Base-by-base conservation (phyloP, 139 green algal species). In the Micractinium conductrix region DNA sequence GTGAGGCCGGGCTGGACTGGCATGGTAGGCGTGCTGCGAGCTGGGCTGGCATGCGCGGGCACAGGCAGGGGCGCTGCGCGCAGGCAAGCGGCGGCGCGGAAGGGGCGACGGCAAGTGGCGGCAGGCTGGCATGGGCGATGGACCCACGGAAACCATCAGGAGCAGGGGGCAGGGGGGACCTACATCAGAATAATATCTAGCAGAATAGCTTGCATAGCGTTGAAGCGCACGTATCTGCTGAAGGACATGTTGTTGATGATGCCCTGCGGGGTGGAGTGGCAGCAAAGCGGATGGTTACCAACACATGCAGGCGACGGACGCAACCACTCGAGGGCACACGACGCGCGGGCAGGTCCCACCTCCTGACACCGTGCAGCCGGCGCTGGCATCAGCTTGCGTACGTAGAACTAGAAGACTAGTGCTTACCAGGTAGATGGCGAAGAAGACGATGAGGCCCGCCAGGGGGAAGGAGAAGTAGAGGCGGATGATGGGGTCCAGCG, bases 151-250 rank as follows among this genome's bases (percentile, higher is more conserved):
- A n/a, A n/a, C n/a, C n/a, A n/a, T n/a, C n/a, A n/a, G n/a, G n/a
- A n/a, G n/a, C n/a, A n/a, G n/a, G n/a, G 79, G 58, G 83, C 24
- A 48, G 42, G 40, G 17, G 74, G 67, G 35, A 83, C 88, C 74
- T 81, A 95, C 89, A 97, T 96, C 48, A 97, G 93, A 16, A 97
- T 81, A 43, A 98, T 91, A 80, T 96, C 92, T 48, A 98, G 89
- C 58, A 98, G 84, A 22, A 98, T 86, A 24, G 94, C 92, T 81
- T 98, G 95, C 92, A 96, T 93, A 17, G 93, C 95, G 84, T 97
- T 95, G 85, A 92, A 94, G 14, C 95, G 88, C 40, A 97, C 90
- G 58, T 92, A 97, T 17, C 94, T 87, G 38, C 75, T 81, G 43
- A 95, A 81, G 53, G 40, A 68, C 16, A 1, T 2, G 75, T 71